These are phyloP conservation scores for Hygrophila difformis DNA, from an alignment of 257 asterid species.

Conservation along the genomic window DNA sequence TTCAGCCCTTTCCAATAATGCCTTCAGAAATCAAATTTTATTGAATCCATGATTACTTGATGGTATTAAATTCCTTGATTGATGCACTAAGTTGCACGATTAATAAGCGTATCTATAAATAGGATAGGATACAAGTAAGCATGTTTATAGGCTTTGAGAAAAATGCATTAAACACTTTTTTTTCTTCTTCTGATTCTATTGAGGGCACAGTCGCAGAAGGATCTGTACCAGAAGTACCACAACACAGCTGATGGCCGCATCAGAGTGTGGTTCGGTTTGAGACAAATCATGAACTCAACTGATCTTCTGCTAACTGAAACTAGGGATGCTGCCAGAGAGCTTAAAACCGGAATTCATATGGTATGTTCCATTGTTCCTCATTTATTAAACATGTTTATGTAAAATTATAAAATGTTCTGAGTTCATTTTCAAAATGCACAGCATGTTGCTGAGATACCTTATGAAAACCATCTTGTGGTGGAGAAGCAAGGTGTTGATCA, in stretches of 20 bases:
- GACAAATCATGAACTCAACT: constrained; percentile 76
- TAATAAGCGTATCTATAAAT: too few relatives aligned
- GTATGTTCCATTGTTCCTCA: constrained; percentile 28
- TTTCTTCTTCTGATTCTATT: constrained; percentile 1
- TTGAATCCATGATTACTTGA: too few relatives aligned
- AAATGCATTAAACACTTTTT: too few relatives aligned
- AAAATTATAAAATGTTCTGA: not conserved
- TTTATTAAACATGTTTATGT: not conserved
- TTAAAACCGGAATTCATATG: constrained; percentile 76
- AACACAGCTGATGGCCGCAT: constrained; percentile 69
- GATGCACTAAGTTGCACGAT: too few relatives aligned
- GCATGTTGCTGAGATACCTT: constrained; percentile 85
- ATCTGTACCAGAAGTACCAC: constrained; percentile 48
- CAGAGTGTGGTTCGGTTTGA: constrained; percentile 71
- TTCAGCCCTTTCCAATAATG: too few relatives aligned
- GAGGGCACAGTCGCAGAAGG: constrained; percentile 53
- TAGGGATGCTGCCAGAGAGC: constrained; percentile 61
- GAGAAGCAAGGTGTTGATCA: constrained; percentile 50
- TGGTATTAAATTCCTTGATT: too few relatives aligned
- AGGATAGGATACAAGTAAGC: too few relatives aligned
- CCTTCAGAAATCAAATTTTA: too few relatives aligned
- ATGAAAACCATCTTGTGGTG: constrained; percentile 60
- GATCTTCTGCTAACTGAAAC: constrained; percentile 53
- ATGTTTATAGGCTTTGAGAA: too few relatives aligned
- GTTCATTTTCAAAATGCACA: constrained; percentile 11